Base-by-base conservation (phyloP, 2,329 filamentous ascomycete genomes). In the Thelonectria olida region DNA sequence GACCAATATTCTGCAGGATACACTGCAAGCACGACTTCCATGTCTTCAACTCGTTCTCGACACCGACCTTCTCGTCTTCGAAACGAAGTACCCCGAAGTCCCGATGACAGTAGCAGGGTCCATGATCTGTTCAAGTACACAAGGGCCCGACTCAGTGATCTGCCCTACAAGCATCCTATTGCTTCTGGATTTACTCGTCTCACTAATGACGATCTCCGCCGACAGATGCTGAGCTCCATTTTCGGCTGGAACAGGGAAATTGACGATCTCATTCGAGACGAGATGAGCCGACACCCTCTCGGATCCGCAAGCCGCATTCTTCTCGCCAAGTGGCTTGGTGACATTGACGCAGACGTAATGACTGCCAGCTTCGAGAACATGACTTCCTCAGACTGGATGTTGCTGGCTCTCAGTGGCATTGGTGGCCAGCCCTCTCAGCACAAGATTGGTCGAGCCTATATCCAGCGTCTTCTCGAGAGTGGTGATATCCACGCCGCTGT, bases 341-440 rank as follows among this genome's bases (percentile, higher is more conserved):
- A 97, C 63, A 88, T 92, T 36, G 89, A 93, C 61, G 85, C 90
- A 1, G 93, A 97, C 70, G 85, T 93, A 39, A 92, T 97, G 86
- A 85, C 89, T 10, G 88, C 92, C 2, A 92, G 88, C 42, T 91
- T 93, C 0, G 89, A 95, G 67, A 90, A 92, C n/a, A 94, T 96
- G 85, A 95, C 93, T 9, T 93, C 92, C 2, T 92, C 92, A 0
- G 96, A 98, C 77, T 99, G 96, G 96, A 97, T 99, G 93, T 80
- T 98, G 60, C 81, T 99, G 34, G 95, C 96, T 10, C 79, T 99
- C 52, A 97, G 92, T 73, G 92, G 92, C 39, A 96, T 98, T 78
- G 93, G 92, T 52, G 86, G 88, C 3, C 76, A 80, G 20, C 84
- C 88, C 36, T 93, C 93, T 1, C 92, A 96, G 71, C 94, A 96